Percentiles rank a stretch among this genome's conserved stretches.
Evolutionary conservation across 2,329 filamentous ascomycete genomes (phyloP).

Genomic region (Fusarium phyllophilum): DNA sequence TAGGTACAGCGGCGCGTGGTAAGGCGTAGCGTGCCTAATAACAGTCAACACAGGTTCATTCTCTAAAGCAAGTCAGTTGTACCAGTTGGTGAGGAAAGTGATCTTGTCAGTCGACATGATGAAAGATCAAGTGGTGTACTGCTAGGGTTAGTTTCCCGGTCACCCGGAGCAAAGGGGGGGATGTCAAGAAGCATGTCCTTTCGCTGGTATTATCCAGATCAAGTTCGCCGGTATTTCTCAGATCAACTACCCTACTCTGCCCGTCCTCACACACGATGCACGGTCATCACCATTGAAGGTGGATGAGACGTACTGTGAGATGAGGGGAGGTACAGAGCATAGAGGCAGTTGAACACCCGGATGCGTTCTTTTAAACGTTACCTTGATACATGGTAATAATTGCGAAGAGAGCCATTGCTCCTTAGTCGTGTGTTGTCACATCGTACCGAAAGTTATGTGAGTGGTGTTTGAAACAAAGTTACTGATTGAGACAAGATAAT

Average conservation of each 20-base stretch:
- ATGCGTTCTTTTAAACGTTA: slow-evolving; percentile 59
- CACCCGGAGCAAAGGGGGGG: slow-evolving; percentile 40
- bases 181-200: slow-evolving; percentile 81
- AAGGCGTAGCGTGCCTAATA: slow-evolving; percentile 80
- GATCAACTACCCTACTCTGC: slow-evolving; percentile 55
- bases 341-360: slow-evolving; percentile 55
- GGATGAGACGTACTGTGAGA: not conserved
- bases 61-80: slow-evolving; percentile 38
- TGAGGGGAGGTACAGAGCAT: slow-evolving; percentile 18
- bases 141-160: slow-evolving; percentile 58
- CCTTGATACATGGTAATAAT: slow-evolving; percentile 52
- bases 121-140: slow-evolving; percentile 58
- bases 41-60: slow-evolving; percentile 42
- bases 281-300: not conserved
- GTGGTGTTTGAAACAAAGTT: not conserved
- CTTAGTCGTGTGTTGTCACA: slow-evolving; percentile 39
- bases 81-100: slow-evolving; percentile 87
- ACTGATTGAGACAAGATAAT: not conserved
- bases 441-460: slow-evolving; percentile 38
- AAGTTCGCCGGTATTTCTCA: slow-evolving; percentile 87
- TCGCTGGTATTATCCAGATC: slow-evolving; percentile 89
- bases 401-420: slow-evolving; percentile 43
- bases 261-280: slow-evolving; percentile 10
- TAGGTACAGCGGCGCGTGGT: slow-evolving; percentile 81
- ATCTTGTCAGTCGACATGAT: slow-evolving; percentile 86